Percentiles rank a stretch among this genome's conserved stretches.
Evolutionary conservation across 208 protist genomes (phyloP).

Genomic region (Trypanosoma melophagium): DNA sequence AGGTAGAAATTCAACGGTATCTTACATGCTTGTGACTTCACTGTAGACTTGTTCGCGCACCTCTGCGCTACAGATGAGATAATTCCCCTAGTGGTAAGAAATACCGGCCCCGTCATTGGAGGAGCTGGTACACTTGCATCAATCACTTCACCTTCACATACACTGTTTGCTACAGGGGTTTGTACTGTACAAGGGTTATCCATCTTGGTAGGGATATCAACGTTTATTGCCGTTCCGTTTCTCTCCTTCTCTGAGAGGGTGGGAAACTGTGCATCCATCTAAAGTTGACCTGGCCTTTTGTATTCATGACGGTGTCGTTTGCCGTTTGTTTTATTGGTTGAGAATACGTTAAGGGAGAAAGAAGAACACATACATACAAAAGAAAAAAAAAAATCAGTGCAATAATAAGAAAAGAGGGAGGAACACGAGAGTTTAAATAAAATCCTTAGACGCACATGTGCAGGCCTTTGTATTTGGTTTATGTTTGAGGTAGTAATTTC

Average conservation of each 20-base stretch:
- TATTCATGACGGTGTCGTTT: too few relatives aligned
- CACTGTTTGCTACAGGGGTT: neutral
- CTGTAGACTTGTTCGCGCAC: too few relatives aligned
- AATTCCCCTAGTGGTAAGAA: neutral
- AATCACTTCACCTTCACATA: slow-evolving; percentile 25
- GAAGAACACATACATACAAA: slow-evolving; percentile 3
- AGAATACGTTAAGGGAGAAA: too few relatives aligned
- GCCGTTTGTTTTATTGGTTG: too few relatives aligned
- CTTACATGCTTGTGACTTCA: neutral
- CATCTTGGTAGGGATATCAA: too few relatives aligned
- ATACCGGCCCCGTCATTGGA: neutral
- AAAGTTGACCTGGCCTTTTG: neutral
- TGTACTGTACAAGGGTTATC: neutral
- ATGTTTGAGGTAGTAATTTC: too few relatives aligned
- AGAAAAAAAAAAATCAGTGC: neutral
- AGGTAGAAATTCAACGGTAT: neutral
- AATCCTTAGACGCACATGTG: too few relatives aligned
- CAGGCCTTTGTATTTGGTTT: too few relatives aligned
- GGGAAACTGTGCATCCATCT: slow-evolving; percentile 12
- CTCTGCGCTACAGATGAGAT: neutral
- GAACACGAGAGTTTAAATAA: slow-evolving; percentile 2
- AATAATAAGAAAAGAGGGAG: slow-evolving; percentile 13
- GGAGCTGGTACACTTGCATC: neutral
- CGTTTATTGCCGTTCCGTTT: too few relatives aligned
- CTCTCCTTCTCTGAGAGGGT: neutral